Percentiles rank a stretch among this genome's conserved stretches.
These are phyloP conservation scores for Larix kaempferi DNA, from an alignment of 75 land plant species.

Conservation along the genomic window DNA sequence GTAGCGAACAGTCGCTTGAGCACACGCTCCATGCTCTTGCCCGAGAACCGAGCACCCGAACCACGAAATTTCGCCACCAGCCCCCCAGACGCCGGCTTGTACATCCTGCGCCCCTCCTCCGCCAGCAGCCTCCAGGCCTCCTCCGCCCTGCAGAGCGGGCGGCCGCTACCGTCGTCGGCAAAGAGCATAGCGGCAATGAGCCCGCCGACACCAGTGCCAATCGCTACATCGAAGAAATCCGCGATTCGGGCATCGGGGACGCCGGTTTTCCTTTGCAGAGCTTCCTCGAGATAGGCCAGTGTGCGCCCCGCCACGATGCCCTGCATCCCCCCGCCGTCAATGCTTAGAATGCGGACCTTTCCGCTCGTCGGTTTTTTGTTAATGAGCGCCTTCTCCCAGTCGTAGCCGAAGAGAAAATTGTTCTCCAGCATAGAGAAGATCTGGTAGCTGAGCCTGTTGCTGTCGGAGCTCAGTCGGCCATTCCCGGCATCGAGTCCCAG, in stretches of 20 bases:
- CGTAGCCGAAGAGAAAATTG: conserved; percentile 33
- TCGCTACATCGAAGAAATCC: conserved; percentile 81
- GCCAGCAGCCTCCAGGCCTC: conserved; percentile 42
- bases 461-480: conserved; percentile 2
- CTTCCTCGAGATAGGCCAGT: conserved; percentile 60
- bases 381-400: neutral
- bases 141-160: conserved; percentile 52
- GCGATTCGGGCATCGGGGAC: conserved; percentile 60
- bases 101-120: conserved; percentile 32
- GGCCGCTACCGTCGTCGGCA: conserved; percentile 8
- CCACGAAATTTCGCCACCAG: no score
- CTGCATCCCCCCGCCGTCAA: conserved; percentile 78
- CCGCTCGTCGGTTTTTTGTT: conserved; percentile 8
- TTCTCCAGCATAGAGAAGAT: conserved; percentile 63
- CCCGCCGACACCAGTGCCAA: conserved; percentile 86
- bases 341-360: conserved; percentile 54
- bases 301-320: conserved; percentile 67
- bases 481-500: neutral
- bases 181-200: conserved; percentile 65
- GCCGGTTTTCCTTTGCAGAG: conserved; percentile 43
- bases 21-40: conserved; percentile 40
- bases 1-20: conserved; percentile 42
- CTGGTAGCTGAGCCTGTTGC: conserved; percentile 32
- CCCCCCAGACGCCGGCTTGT: conserved; percentile 10
- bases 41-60: conserved; percentile 15